Percentiles rank a stretch among this genome's conserved stretches.
Conservation (phyloP, 2,329 filamentous ascomycete genomes). For the Alternaria panax region DNA sequence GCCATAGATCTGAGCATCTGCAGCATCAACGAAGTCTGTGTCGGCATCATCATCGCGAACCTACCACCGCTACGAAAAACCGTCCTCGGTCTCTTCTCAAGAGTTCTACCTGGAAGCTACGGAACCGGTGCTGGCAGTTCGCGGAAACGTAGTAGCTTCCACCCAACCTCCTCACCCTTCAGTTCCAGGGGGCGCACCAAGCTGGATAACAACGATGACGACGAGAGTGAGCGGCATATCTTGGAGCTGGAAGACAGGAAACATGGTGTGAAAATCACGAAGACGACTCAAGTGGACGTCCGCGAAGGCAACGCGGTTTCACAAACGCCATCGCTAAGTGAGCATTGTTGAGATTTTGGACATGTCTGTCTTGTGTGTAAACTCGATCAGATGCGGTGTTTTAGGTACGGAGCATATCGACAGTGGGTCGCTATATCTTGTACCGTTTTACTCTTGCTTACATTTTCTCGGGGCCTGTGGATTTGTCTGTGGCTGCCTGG, state of each 20-base stretch:
- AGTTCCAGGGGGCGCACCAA: background rate
- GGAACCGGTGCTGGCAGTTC: background rate
- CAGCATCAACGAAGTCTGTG: conserved; percentile 21
- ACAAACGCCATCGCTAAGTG: background rate
- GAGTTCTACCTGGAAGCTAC: background rate
- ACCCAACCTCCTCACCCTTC: background rate
- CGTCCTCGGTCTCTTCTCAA: background rate
- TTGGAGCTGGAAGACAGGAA: conserved; percentile 14
- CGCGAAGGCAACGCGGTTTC: background rate
- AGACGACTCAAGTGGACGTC: conserved; percentile 12
- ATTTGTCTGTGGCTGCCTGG: background rate
- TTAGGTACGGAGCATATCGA: background rate
- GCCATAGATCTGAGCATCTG: conserved; percentile 20
- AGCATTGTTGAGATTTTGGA: background rate
- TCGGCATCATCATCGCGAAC: conserved; percentile 23
- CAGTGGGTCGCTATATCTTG: background rate
- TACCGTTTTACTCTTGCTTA: background rate
- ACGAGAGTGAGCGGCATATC: conserved; percentile 14
- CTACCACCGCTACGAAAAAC: conserved; percentile 22
- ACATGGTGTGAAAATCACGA: conserved; percentile 2
- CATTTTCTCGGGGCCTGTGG: background rate
- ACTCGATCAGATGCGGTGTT: background rate
- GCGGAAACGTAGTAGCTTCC: background rate
- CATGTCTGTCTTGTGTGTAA: background rate
- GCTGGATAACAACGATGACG: background rate